Percentiles rank a stretch among this genome's conserved stretches.
Evolutionary conservation across 495 filamentous ascomycete genomes (phyloP).

Genomic region (Physcia stellaris): DNA sequence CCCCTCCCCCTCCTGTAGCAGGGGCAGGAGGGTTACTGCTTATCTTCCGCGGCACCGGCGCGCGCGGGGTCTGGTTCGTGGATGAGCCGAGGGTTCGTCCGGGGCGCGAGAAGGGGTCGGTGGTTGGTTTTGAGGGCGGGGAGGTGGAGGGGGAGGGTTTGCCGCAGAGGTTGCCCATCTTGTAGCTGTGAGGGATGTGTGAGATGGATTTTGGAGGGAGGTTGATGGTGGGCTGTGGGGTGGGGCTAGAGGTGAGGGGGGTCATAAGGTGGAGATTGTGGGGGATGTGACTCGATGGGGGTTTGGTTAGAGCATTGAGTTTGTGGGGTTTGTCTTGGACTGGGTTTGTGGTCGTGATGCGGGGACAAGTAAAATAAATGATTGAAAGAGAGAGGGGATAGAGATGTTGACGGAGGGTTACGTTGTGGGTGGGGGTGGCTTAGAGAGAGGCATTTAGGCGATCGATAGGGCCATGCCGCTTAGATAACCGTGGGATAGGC

Average conservation of each 20-base stretch:
- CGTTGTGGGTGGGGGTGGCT: too few species aligned
- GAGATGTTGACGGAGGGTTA: too few species aligned
- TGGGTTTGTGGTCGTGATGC: too few species aligned
- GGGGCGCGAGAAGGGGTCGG: conserved; percentile 41
- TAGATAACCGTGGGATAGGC: too few species aligned
- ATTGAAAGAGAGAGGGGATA: too few species aligned
- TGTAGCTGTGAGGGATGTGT: conserved; percentile 5
- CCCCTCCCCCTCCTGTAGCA: not conserved
- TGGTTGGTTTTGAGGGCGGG: not conserved
- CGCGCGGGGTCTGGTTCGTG: conserved; percentile 19
- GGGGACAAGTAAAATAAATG: too few species aligned
- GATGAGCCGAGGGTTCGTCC: conserved; percentile 47
- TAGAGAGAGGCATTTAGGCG: too few species aligned
- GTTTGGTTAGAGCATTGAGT: too few species aligned
- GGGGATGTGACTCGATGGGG: not conserved
- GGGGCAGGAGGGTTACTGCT: conserved; percentile 5
- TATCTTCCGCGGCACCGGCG: conserved; percentile 4
- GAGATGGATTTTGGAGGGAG: not conserved
- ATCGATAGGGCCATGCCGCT: too few species aligned
- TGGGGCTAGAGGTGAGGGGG: not conserved
- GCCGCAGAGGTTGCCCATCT: conserved; percentile 66
- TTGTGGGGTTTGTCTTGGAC: too few species aligned
- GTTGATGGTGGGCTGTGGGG: not conserved
- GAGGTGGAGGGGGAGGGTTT: conserved; percentile 38
- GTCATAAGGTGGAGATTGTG: not conserved